Evolutionary conservation across 2,329 filamentous ascomycete species (phyloP).

Genomic region (Mycocentrospora acerina): DNA sequence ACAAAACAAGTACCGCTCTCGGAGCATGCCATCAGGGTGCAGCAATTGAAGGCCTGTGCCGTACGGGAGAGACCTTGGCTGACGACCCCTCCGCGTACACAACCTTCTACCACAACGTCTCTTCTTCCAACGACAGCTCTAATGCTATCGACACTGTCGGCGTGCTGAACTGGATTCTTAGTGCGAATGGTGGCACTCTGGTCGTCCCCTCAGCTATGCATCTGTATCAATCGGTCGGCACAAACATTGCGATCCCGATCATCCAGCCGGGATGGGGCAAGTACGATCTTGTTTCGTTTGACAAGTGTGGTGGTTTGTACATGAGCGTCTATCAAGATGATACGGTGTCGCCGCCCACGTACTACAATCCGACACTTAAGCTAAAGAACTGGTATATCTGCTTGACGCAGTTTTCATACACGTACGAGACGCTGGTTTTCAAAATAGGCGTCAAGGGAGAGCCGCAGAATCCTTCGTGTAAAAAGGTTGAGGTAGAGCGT

Average conservation of each 20-base stretch:
- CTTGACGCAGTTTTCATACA: constrained; percentile 39
- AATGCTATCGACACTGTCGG: constrained; percentile 13
- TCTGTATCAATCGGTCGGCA: constrained; percentile 28
- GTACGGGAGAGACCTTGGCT: constrained; percentile 3
- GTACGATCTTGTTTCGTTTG: constrained; percentile 39
- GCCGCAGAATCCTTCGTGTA: constrained; percentile 49
- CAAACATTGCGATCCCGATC: constrained; percentile 45
- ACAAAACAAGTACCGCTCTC: constrained; percentile 13
- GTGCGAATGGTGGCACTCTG: background rate
- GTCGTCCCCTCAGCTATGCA: constrained; percentile 29
- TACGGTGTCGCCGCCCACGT: constrained; percentile 31
- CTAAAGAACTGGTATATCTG: constrained; percentile 48
- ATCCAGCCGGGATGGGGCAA: constrained; percentile 32
- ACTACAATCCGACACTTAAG: constrained; percentile 10
- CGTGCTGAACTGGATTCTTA: constrained; percentile 15
- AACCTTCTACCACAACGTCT: constrained; percentile 33
- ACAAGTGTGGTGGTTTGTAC: constrained; percentile 39
- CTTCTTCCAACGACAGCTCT: constrained; percentile 7
- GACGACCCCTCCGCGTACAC: constrained; percentile 15
- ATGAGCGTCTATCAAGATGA: constrained; percentile 42
- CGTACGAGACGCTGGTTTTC: constrained; percentile 46
- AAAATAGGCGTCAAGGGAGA: constrained; percentile 34
- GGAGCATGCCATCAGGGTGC: constrained; percentile 48
- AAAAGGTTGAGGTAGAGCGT: constrained; percentile 43
- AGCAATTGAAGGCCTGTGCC: constrained; percentile 46